Base-by-base conservation (phyloP, 208 protist species). In the Trypanosoma platydactyli region DNA sequence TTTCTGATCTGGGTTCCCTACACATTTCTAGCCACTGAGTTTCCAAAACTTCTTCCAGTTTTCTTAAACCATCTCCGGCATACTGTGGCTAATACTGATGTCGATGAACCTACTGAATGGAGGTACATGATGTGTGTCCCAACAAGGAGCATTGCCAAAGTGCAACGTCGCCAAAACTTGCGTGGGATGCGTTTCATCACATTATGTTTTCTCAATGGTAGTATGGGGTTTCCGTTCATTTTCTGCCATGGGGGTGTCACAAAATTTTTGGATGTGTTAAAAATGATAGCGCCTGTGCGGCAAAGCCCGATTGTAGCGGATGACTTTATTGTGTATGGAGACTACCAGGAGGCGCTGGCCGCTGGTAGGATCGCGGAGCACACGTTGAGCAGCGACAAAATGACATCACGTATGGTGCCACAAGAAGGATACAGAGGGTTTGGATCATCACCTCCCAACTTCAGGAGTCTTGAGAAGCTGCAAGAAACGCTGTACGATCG, bases 321-420 rank as follows among this genome's bases (percentile, higher is more conserved):
- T 51, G 74, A 79, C 7, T 79, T 79, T 45, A 53, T 75, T 58
- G 27, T 79, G 24, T 66, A 76, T 53, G 68, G 61, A 13, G 20
- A 58, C 22, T 13, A 52, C 35, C 41, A 50, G 16, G 38, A 3
- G 15, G 40, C 27, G 15, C 6, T 46, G 3, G 9, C 6, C 1
- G 22, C 50, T 15, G 4, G 9, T 27, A 25, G 29, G 46, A 22
- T 5, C 7, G 42, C 6, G 25, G 46, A 53, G 38, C n/a, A 3
- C 4, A 7, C 46, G 22, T 9, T 12, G 24, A 29, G 44, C 6
- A 44, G 27, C 20, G 42, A 40, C 20, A 42, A 58, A n/a, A 38
- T 6, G 1, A 30, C n/a, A 20, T 38, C 50, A 51, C 5, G 5
- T 38, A 9, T 38, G 33, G 33, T 38, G 33, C 33, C 33, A 9